These are phyloP conservation scores for Aureobasidium musti DNA, from an alignment of 2,329 filamentous ascomycete species.

Conservation along the genomic window DNA sequence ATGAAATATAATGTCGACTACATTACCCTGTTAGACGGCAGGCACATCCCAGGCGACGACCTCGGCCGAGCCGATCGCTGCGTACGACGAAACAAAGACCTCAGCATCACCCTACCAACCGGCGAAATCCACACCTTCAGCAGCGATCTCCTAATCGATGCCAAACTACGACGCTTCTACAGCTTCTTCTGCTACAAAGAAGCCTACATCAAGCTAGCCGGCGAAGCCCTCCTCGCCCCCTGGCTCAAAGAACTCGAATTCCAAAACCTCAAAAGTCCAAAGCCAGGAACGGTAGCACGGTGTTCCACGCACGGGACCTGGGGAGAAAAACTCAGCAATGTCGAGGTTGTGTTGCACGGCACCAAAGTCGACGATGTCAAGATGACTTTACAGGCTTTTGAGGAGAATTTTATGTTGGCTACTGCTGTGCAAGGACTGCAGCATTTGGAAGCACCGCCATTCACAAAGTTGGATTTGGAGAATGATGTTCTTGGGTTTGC, in stretches of 20 bases:
- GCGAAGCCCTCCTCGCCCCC: slow-evolving; percentile 70
- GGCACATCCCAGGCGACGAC: slow-evolving; percentile 43
- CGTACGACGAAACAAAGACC: slow-evolving; percentile 43
- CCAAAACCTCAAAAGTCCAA: slow-evolving; percentile 61
- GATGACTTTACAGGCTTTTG: slow-evolving; percentile 61
- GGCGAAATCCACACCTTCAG: slow-evolving; percentile 44
- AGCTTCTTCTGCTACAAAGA: slow-evolving; percentile 78
- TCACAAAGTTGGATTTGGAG: slow-evolving; percentile 39
- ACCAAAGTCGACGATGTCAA: slow-evolving; percentile 54
- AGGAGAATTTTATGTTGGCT: slow-evolving; percentile 60
- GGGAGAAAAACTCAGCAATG: slow-evolving; percentile 51
- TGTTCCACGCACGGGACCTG: slow-evolving; percentile 50
- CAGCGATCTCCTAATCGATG: slow-evolving; percentile 56
- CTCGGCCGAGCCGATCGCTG: slow-evolving; percentile 50
- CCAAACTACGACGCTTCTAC: slow-evolving; percentile 70
- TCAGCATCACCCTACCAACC: slow-evolving; percentile 43
- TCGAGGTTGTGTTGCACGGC: slow-evolving; percentile 55
- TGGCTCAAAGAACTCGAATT: slow-evolving; percentile 75
- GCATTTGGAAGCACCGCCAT: slow-evolving; percentile 39
- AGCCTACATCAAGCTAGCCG: slow-evolving; percentile 80
- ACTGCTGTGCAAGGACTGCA: slow-evolving; percentile 52
- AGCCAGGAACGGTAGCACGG: slow-evolving; percentile 45
- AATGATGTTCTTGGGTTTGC: slow-evolving; percentile 36
- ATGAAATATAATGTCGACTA: slow-evolving; percentile 59
- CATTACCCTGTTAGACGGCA: slow-evolving; percentile 51